A percentile compares a stretch with the other conserved stretches of the same genome.
phyloP scores from a whole-genome alignment of 2,329 filamentous ascomycete species.

The Fusarium nelsonii region DNA sequence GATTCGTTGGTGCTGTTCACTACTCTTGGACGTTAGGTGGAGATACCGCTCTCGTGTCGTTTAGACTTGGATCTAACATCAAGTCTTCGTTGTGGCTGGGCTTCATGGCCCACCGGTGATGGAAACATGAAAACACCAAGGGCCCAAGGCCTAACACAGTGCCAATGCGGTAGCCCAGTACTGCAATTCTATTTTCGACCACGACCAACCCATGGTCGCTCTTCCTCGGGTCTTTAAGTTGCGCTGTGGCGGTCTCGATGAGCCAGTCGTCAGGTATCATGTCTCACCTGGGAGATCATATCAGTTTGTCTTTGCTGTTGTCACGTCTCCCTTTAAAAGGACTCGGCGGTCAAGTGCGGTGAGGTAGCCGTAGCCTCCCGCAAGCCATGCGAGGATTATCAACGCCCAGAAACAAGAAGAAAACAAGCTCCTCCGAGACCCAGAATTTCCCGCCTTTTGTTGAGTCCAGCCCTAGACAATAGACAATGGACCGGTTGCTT shows the following conservation, averaged over 20 bases:
- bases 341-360: conserved; percentile 36
- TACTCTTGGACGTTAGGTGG: conserved; percentile 10
- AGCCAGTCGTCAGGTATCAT: conserved; percentile 44
- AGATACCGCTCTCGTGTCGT: conserved; percentile 16
- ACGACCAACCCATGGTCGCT: conserved; percentile 34
- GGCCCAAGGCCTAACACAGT: conserved; percentile 44
- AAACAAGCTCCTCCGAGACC: conserved; percentile 23
- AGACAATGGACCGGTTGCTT: conserved; percentile 30
- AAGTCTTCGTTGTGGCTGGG: conserved; percentile 39
- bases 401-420: conserved; percentile 17
- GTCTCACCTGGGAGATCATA: conserved; percentile 38
- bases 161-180: conserved; percentile 29
- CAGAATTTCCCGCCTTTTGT: conserved; percentile 32
- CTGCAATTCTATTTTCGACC: conserved; percentile 22
- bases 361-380: conserved; percentile 25
- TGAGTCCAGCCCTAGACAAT: conserved; percentile 19
- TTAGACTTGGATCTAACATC: conserved; percentile 19
- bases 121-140: conserved; percentile 38
- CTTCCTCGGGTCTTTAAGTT: conserved; percentile 40
- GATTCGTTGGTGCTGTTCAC: conserved; percentile 21
- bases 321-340: conserved; percentile 39
- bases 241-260: conserved; percentile 47
- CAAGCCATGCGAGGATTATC: conserved; percentile 25
- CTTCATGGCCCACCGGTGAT: conserved; percentile 32
- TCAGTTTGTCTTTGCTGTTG: conserved; percentile 35